phyloP scores from a whole-genome alignment of 495 filamentous ascomycete species.

The Penicillium arizonense region DNA sequence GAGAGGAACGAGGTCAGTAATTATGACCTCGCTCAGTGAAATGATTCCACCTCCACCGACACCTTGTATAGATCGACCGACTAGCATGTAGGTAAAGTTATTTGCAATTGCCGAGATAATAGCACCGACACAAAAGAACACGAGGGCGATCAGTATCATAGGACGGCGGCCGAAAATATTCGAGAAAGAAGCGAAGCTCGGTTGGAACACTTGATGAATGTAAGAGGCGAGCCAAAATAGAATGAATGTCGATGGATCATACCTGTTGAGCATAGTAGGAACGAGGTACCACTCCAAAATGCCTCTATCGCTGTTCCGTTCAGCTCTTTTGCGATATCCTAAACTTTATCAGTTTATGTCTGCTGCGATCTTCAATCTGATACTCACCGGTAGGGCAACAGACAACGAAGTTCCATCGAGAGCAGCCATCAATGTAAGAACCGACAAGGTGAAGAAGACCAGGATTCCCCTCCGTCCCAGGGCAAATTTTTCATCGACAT shows the following conservation, averaged over 20 bases:
- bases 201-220: constrained; percentile 34
- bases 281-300: constrained; percentile 59
- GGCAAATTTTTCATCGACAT: constrained; percentile 17
- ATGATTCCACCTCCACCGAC: constrained; percentile 72
- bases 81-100: constrained; percentile 63
- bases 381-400: constrained; percentile 64
- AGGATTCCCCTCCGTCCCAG: constrained; percentile 24
- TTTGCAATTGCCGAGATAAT: constrained; percentile 53
- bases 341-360: not conserved
- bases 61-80: constrained; percentile 67
- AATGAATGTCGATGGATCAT: not conserved
- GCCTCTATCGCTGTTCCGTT: constrained; percentile 55
- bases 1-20: constrained; percentile 63
- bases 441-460: constrained; percentile 49
- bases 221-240: not conserved
- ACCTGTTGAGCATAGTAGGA: constrained; percentile 48
- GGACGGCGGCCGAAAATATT: constrained; percentile 42
- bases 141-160: constrained; percentile 46
- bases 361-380: not conserved
- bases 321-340: constrained; percentile 40
- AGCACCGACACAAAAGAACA: constrained; percentile 58
- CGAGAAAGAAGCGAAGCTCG: constrained; percentile 38
- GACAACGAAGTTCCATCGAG: constrained; percentile 73
- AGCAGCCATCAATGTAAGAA: constrained; percentile 65
- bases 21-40: constrained; percentile 61